phyloP scores from a whole-genome alignment of 31 red algal genomes.

The Odonthalia washingtoniensis region DNA sequence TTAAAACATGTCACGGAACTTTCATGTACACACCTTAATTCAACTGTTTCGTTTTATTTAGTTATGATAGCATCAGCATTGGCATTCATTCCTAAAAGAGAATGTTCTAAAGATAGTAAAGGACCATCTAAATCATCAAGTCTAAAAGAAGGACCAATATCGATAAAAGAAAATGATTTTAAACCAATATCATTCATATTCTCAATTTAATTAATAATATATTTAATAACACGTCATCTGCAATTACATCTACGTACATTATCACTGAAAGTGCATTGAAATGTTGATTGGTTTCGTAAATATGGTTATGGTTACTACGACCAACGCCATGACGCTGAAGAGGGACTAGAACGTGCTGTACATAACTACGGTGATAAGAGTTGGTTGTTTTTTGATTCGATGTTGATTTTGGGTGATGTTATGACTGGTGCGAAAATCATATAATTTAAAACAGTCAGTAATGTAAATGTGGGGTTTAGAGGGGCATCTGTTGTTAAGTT shows the following conservation, averaged over 20 bases:
- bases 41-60: constrained; percentile 74
- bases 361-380: too few relatives aligned
- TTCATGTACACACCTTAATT: constrained; percentile 84
- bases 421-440: too few relatives aligned
- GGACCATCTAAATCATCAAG: constrained; percentile 78
- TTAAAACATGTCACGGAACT: constrained; percentile 68
- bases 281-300: constrained; percentile 50
- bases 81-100: constrained; percentile 72
- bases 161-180: constrained; percentile 24
- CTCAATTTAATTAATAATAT: constrained; percentile 24
- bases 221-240: constrained; percentile 76
- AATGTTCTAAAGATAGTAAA: constrained; percentile 66
- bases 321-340: too few relatives aligned
- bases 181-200: constrained; percentile 37
- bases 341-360: too few relatives aligned
- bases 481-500: too few relatives aligned
- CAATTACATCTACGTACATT: constrained; percentile 79
- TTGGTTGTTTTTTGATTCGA: too few relatives aligned
- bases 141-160: constrained; percentile 26
- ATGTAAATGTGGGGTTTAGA: too few relatives aligned
- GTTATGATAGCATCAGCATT: constrained; percentile 72
- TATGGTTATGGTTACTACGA: too few relatives aligned
- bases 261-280: constrained; percentile 66
- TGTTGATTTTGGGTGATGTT: too few relatives aligned
- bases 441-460: too few relatives aligned